Conservation (phyloP, 202 grass and related monocot species). For the Setaria italica region DNA sequence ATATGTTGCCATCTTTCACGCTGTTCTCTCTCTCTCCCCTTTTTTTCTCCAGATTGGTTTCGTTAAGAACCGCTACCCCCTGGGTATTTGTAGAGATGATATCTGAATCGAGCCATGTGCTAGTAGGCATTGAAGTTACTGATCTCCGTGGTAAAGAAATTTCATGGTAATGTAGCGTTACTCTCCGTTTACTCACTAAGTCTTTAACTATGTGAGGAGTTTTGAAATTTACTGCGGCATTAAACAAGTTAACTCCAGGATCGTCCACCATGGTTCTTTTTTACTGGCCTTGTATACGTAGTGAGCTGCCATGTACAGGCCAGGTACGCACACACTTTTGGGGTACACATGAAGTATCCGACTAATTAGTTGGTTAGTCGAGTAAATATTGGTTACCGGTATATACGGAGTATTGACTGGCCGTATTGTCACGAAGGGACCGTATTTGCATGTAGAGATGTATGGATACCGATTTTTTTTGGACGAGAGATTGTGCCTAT, state of each 20-base stretch:
- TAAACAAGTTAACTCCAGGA: neutral
- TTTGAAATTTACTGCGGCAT: neutral
- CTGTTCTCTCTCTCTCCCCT: neutral
- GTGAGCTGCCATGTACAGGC: too few species aligned
- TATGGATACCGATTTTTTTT: too few species aligned
- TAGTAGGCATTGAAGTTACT: slow-evolving; percentile 12
- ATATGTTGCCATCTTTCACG: slow-evolving; percentile 60
- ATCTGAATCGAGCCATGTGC: slow-evolving; percentile 4
- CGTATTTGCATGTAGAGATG: too few species aligned
- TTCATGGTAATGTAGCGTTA: slow-evolving; percentile 1
- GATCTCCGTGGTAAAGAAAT: neutral
- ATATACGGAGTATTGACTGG: too few species aligned
- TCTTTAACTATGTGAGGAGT: neutral
- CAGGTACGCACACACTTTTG: too few species aligned
- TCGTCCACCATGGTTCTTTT: too few species aligned
- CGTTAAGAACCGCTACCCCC: neutral
- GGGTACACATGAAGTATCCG: too few species aligned
- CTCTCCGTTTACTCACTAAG: neutral
- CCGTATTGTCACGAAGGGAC: too few species aligned
- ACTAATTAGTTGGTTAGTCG: too few species aligned
- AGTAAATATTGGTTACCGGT: too few species aligned
- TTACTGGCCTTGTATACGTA: too few species aligned
- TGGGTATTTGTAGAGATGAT: slow-evolving; percentile 19
- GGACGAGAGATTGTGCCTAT: too few species aligned
- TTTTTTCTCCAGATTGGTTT: neutral